A percentile compares a stretch with the other conserved stretches of the same genome.
These are phyloP conservation scores for Candida nitratophila DNA, from an alignment of 805 yeast species.

Conservation along the genomic window DNA sequence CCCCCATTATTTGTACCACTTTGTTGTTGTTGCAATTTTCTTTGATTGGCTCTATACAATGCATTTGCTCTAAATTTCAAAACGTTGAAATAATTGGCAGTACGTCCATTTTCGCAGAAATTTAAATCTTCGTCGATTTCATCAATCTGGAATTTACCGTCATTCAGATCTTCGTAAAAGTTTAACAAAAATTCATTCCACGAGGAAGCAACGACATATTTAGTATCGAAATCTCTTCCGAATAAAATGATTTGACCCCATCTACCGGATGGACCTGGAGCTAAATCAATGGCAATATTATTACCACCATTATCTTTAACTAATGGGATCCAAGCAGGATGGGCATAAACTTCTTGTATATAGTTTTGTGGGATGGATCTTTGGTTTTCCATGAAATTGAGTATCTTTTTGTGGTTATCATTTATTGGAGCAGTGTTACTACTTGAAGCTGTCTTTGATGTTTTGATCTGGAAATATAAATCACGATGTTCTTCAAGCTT, in stretches of 20 bases:
- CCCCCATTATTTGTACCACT: background rate
- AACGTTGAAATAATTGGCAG: constrained; percentile 63
- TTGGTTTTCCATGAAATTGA: constrained; percentile 38
- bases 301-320: constrained; percentile 87
- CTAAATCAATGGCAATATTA: constrained; percentile 83
- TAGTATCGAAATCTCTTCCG: constrained; percentile 91
- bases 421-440: background rate
- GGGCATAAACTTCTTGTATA: constrained; percentile 74
- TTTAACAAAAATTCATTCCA: constrained; percentile 84
- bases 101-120: constrained; percentile 23
- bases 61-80: constrained; percentile 56
- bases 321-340: constrained; percentile 86
- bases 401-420: background rate
- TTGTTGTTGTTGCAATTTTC: constrained; percentile 6
- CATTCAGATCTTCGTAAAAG: constrained; percentile 83
- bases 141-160: constrained; percentile 70
- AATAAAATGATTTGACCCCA: constrained; percentile 91
- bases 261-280: constrained; percentile 70
- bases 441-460: background rate
- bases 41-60: constrained; percentile 10
- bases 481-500: constrained; percentile 22
- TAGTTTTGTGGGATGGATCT: constrained; percentile 72
- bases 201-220: constrained; percentile 76
- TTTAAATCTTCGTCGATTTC: constrained; percentile 55
- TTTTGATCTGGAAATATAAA: background rate